A percentile compares a stretch with the other conserved stretches of the same genome.
These are phyloP conservation scores for Neopestalotiopsis sp. DNA, from an alignment of 2,329 filamentous ascomycete genomes.

Conservation along the genomic window DNA sequence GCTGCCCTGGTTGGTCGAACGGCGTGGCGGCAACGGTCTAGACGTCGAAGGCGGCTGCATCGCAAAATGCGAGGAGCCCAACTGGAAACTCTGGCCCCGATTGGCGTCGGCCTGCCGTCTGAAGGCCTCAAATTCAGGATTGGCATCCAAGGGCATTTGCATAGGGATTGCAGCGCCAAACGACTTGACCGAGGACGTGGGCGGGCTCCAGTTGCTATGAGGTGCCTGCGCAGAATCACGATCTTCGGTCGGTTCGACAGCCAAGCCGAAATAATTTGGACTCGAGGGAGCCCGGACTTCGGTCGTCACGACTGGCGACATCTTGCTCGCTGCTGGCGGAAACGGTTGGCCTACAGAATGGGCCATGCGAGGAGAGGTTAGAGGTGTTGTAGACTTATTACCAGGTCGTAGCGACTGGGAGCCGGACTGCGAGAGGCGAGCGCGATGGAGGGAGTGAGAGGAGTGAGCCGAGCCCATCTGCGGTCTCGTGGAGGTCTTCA, in stretches of 20 bases:
- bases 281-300: slow-evolving; percentile 59
- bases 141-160: slow-evolving; percentile 73
- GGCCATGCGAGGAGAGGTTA: slow-evolving; percentile 55
- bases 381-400: slow-evolving; percentile 54
- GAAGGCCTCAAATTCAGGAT: slow-evolving; percentile 84
- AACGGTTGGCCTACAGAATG: slow-evolving; percentile 61
- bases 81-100: slow-evolving; percentile 51
- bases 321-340: slow-evolving; percentile 46
- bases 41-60: slow-evolving; percentile 34
- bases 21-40: slow-evolving; percentile 50
- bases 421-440: slow-evolving; percentile 43
- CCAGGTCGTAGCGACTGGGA: slow-evolving; percentile 44
- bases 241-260: slow-evolving; percentile 65
- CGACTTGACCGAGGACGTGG: slow-evolving; percentile 72
- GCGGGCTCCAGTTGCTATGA: slow-evolving; percentile 76
- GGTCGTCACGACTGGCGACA: slow-evolving; percentile 45
- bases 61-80: slow-evolving; percentile 53
- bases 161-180: slow-evolving; percentile 72
- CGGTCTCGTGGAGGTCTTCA: slow-evolving; percentile 39
- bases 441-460: slow-evolving; percentile 27
- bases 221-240: slow-evolving; percentile 68
- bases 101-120: slow-evolving; percentile 73
- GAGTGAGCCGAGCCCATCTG: slow-evolving; percentile 34
- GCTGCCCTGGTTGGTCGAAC: slow-evolving; percentile 55
- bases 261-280: slow-evolving; percentile 87